Percentiles rank a stretch among this genome's conserved stretches.
These are phyloP conservation scores for Lentinus tigrinus DNA, from an alignment of 768 basidiomycete species.

Conservation along the genomic window DNA sequence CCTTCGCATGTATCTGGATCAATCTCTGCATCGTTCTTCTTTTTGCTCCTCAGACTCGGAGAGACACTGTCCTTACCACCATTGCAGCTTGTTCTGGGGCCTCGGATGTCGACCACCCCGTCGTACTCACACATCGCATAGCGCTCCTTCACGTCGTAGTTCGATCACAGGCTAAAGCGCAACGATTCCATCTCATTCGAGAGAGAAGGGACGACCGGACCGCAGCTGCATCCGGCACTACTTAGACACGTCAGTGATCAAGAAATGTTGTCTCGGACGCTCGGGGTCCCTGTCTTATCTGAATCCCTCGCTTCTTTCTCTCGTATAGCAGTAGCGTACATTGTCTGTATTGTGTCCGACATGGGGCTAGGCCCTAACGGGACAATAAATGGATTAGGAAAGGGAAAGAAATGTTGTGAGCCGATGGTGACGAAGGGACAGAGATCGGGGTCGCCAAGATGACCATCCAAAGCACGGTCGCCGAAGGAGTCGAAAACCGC, in stretches of 20 bases:
- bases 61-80: too few relatives aligned
- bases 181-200: not conserved
- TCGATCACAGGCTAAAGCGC: not conserved
- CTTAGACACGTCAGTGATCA: not conserved
- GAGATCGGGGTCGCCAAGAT: not conserved
- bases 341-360: too few relatives aligned
- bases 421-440: not conserved
- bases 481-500: not conserved
- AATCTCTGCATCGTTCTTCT: too few relatives aligned
- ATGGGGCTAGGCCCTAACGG: too few relatives aligned
- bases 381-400: too few relatives aligned
- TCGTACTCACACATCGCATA: not conserved
- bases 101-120: not conserved
- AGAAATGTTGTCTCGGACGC: too few relatives aligned
- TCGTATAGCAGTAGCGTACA: too few relatives aligned
- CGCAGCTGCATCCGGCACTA: not conserved
- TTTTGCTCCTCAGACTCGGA: too few relatives aligned
- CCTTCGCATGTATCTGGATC: too few relatives aligned
- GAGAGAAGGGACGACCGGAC: not conserved
- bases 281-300: too few relatives aligned
- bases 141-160: not conserved
- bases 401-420: not conserved
- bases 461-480: not conserved
- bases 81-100: not conserved
- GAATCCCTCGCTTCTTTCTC: too few relatives aligned